A percentile compares a stretch with the other conserved stretches of the same genome.
Evolutionary conservation across 2,329 filamentous ascomycete genomes (phyloP).

Genomic region (Talaromyces piceae): DNA sequence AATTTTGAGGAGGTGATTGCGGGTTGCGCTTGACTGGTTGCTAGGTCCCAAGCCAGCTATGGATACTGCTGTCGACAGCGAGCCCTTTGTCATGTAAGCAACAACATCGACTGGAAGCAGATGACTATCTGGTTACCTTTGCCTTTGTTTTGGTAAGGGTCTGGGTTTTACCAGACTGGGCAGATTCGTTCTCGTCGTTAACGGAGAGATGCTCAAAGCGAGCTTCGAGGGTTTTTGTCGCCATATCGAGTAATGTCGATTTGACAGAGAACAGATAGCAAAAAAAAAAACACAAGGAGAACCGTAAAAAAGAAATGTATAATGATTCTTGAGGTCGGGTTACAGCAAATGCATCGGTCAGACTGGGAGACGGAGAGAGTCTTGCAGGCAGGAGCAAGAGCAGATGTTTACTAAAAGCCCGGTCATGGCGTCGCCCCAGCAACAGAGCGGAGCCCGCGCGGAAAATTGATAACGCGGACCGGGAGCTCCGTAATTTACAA

Average conservation of each 20-base stretch:
- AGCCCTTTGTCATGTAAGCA: slow-evolving; percentile 30
- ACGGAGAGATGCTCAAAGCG: slow-evolving; percentile 86
- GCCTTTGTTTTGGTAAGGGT: too few relatives aligned
- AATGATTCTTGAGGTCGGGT: background rate
- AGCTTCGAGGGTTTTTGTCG: slow-evolving; percentile 71
- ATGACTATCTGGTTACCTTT: slow-evolving; percentile 53
- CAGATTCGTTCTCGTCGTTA: slow-evolving; percentile 72
- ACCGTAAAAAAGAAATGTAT: background rate
- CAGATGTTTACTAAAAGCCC: slow-evolving; percentile 5
- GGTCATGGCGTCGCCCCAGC: slow-evolving; percentile 17
- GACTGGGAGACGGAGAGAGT: background rate
- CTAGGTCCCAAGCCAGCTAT: slow-evolving; percentile 41
- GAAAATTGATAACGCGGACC: background rate
- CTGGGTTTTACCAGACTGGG: slow-evolving; percentile 44
- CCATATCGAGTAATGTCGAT: slow-evolving; percentile 45
- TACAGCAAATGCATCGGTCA: background rate
- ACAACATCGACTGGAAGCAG: slow-evolving; percentile 3
- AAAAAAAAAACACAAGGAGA: slow-evolving; percentile 2
- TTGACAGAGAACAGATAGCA: background rate
- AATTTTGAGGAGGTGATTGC: slow-evolving; percentile 79
- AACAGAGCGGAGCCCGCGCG: slow-evolving; percentile 14
- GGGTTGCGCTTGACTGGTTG: slow-evolving; percentile 43
- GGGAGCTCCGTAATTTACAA: background rate
- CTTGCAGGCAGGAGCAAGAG: background rate
- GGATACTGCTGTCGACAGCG: slow-evolving; percentile 40